Conservation (phyloP, 1,139 yeast species). For the Torulaspora globosa region DNA sequence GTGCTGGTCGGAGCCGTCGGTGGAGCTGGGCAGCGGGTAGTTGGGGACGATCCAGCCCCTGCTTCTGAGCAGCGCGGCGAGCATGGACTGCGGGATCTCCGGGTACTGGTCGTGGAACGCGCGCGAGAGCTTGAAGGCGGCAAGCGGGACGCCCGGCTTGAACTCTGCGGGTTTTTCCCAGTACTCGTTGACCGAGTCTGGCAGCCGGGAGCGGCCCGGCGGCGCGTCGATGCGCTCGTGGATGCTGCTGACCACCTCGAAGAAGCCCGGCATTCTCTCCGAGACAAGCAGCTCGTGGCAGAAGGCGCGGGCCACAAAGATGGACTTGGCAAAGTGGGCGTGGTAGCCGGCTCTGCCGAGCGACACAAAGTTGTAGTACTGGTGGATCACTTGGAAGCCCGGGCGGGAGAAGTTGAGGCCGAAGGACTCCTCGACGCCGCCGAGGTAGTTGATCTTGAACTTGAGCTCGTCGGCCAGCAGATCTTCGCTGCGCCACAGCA, state of each 20-base stretch:
- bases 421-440: conserved; percentile 85
- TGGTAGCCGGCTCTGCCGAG: conserved; percentile 70
- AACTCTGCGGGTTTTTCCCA: conserved; percentile 37
- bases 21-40: conserved; percentile 71
- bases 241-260: conserved; percentile 71
- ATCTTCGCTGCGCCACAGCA: conserved; percentile 66
- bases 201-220: conserved; percentile 16
- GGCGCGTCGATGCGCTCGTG: conserved; percentile 48
- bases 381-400: conserved; percentile 85
- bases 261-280: conserved; percentile 62
- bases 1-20: conserved; percentile 37
- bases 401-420: conserved; percentile 88
- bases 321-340: conserved; percentile 56
- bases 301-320: conserved; percentile 38
- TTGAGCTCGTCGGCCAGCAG: conserved; percentile 66
- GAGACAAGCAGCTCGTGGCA: conserved; percentile 24
- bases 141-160: conserved; percentile 84
- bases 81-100: conserved; percentile 76
- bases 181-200: conserved; percentile 21
- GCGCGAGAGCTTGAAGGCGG: conserved; percentile 70
- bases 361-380: conserved; percentile 72
- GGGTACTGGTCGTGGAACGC: conserved; percentile 59
- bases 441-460: conserved; percentile 78
- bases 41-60: conserved; percentile 89
- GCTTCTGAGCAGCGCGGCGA: conserved; percentile 69